A percentile compares a stretch with the other conserved stretches of the same genome.
These are phyloP conservation scores for Moniliophthora roreri DNA, from an alignment of 1,284 basidiomycete genomes.

Conservation along the genomic window DNA sequence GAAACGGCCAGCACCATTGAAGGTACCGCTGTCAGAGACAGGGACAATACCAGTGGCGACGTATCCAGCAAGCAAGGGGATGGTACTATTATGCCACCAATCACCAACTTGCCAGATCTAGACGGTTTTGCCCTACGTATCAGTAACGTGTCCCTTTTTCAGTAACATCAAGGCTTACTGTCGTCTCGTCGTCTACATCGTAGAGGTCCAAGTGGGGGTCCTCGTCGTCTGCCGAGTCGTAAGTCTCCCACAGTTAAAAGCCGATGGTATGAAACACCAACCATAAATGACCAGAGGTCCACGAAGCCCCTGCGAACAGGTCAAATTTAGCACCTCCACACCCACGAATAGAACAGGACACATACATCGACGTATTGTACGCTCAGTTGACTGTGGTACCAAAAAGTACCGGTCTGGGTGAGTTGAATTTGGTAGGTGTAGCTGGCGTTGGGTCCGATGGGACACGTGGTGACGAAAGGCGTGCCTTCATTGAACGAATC, in stretches of 20 bases:
- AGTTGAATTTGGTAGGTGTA: constrained; percentile 43
- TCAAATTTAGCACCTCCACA: background rate
- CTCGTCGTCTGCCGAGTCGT: constrained; percentile 9
- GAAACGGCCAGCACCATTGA: constrained; percentile 38
- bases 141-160: too few species aligned
- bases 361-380: constrained; percentile 19
- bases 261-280: background rate
- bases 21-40: constrained; percentile 27
- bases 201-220: constrained; percentile 13
- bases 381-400: constrained; percentile 32
- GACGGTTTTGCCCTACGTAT: constrained; percentile 27
- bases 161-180: constrained; percentile 11
- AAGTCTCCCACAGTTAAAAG: background rate
- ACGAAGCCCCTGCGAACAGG: constrained; percentile 7
- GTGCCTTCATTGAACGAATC: constrained; percentile 25
- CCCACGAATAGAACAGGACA: background rate
- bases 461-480: constrained; percentile 37
- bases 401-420: constrained; percentile 33
- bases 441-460: constrained; percentile 41
- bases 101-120: constrained; percentile 20
- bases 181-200: constrained; percentile 18
- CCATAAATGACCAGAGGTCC: constrained; percentile 17
- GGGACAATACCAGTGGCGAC: constrained; percentile 28
- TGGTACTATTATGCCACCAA: constrained; percentile 27
- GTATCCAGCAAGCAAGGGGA: constrained; percentile 12